Evolutionary conservation across 352 stramenopile genomes (phyloP), one percentile per base, ranked within the genome.

Genomic region (Phytophthora meadii): DNA sequence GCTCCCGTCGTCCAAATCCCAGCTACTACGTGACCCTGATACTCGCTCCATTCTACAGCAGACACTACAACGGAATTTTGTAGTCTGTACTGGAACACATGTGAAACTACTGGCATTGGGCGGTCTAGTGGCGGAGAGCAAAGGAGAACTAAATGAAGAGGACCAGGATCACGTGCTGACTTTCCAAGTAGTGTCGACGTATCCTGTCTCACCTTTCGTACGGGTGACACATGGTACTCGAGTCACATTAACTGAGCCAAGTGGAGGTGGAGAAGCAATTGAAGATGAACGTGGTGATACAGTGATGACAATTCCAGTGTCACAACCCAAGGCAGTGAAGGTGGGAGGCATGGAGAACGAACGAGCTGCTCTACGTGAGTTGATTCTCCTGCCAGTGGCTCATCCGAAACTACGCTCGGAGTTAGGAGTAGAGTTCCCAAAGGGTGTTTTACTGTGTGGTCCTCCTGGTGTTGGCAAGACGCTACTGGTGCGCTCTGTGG

Each of bases 381-480:
- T 95, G 50, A 90, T 95, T 72, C 47, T 92, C 47, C 47, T 95
- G 32, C 81, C 84, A 1, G 54, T 90, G 19, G 48, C 60, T 28
- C 54, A 79, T 44, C 60, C 70, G 19, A 49, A 45, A 50, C 41
- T 82, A 8, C 70, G 82, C 4, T 70, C 68, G 0, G 56, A 75
- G 7, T 40, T 88, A n/a, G 65, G 70, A 11, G 66, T 95, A 22
- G 81, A 91, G 41, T 84, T 94, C 48, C 87, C 85, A 0, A 90
- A 90, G 40, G 86, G 85, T 0, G 48, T 93, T 22, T 54, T 95
- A 28, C 56, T 95, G 0, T 94, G 82, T 56, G 88, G 88, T 0
- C 86, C 88, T 8, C 86, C 88, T 6, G 88, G 88, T 9, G 86
- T 94, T 0, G 88, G 88, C 19, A 95, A 95, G 64, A 95, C 88